These are phyloP conservation scores for Artomyces pyxidatus DNA, from an alignment of 768 basidiomycete species.

Conservation along the genomic window DNA sequence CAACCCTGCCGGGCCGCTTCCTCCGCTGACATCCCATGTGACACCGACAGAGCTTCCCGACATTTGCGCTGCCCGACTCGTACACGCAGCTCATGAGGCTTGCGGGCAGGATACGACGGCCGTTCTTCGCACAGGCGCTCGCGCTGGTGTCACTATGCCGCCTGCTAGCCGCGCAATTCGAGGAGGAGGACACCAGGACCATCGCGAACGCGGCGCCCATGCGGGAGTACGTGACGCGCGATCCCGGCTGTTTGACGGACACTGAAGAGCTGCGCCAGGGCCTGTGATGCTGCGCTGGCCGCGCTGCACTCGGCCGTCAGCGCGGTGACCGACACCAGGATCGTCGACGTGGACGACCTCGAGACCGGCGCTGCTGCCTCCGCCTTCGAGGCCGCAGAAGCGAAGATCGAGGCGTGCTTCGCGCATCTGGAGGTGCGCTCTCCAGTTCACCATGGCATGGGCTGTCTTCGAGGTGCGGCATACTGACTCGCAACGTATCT, in stretches of 20 bases:
- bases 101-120: slow-evolving; percentile 8
- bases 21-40: not conserved
- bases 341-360: slow-evolving; percentile 1
- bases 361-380: slow-evolving; percentile 4
- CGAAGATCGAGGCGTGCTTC: slow-evolving; percentile 3
- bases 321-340: slow-evolving; percentile 6
- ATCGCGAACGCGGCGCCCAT: not conserved
- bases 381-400: not conserved
- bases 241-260: not conserved
- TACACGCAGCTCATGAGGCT: slow-evolving; percentile 7
- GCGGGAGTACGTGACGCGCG: slow-evolving; percentile 4
- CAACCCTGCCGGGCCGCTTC: not conserved
- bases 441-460: no score
- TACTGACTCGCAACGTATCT: no score
- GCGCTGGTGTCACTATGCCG: slow-evolving; percentile 10
- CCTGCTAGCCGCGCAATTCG: slow-evolving; percentile 7
- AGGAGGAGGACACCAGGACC: not conserved
- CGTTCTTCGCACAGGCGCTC: slow-evolving; percentile 10
- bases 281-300: slow-evolving; percentile 2
- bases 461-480: no score
- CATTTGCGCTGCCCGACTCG: not conserved
- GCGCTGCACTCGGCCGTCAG: slow-evolving; percentile 1
- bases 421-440: slow-evolving; percentile 4
- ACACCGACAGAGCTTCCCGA: not conserved
- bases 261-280: not conserved